Conservation (phyloP, 2,329 filamentous ascomycete genomes). For the Pseudogymnoascus sp. region DNA sequence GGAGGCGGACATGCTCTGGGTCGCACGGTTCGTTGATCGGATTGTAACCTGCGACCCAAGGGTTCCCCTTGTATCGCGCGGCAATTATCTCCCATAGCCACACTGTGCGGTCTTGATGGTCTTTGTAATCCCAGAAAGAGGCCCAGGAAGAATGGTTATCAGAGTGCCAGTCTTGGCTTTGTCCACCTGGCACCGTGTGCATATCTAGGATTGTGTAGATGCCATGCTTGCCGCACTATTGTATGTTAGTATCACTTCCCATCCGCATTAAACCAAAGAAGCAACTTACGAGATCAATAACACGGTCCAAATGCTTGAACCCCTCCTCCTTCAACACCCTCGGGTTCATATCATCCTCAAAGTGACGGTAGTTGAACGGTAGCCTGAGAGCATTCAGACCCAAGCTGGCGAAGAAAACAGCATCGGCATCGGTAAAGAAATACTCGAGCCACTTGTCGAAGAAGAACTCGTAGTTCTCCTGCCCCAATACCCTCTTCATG, state of each 20-base stretch:
- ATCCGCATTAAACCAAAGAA: neutral
- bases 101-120: constrained; percentile 40
- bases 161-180: constrained; percentile 42
- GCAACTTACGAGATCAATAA: constrained; percentile 30
- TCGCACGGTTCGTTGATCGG: constrained; percentile 43
- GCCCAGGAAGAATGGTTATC: constrained; percentile 38
- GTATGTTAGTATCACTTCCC: neutral
- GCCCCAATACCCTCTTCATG: constrained; percentile 36
- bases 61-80: constrained; percentile 34
- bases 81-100: constrained; percentile 42
- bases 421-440: constrained; percentile 40
- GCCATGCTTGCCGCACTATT: constrained; percentile 30
- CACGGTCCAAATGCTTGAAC: constrained; percentile 39
- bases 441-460: constrained; percentile 40
- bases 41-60: constrained; percentile 42
- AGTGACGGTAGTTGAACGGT: constrained; percentile 33
- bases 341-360: constrained; percentile 40
- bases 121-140: constrained; percentile 42
- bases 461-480: constrained; percentile 40
- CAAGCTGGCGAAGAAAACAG: constrained; percentile 37
- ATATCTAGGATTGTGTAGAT: constrained; percentile 44
- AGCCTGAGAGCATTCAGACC: constrained; percentile 40
- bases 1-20: constrained; percentile 36
- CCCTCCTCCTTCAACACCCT: constrained; percentile 35
- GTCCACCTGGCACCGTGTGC: constrained; percentile 39